Conservation (phyloP, 2,329 filamentous ascomycete genomes). For the Trichoderma hamatum region DNA sequence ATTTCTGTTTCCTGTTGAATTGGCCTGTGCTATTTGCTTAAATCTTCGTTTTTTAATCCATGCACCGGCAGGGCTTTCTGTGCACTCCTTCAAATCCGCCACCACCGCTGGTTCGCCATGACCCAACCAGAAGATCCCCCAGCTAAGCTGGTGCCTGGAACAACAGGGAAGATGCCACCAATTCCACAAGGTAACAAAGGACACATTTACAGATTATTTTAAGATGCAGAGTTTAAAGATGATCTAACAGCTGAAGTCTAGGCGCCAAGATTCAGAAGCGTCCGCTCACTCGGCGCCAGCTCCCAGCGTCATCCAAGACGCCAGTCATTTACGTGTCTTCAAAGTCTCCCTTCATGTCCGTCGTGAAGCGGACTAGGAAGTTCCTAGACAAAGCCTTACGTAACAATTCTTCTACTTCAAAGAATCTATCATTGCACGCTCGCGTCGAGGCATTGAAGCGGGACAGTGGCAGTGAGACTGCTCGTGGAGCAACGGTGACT, state of each 20-base stretch:
- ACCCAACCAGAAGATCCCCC: slow-evolving; percentile 29
- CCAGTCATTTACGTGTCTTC: slow-evolving; percentile 66
- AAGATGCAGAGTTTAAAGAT: slow-evolving; percentile 15
- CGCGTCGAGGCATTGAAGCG: slow-evolving; percentile 50
- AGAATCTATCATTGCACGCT: slow-evolving; percentile 49
- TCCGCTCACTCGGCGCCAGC: slow-evolving; percentile 47
- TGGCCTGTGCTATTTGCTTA: not conserved
- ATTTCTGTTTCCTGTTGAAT: not conserved
- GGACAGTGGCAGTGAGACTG: slow-evolving; percentile 34
- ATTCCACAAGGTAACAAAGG: slow-evolving; percentile 40
- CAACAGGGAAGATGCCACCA: slow-evolving; percentile 40
- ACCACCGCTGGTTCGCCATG: slow-evolving; percentile 30
- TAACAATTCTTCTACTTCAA: slow-evolving; percentile 50
- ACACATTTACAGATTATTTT: not conserved
- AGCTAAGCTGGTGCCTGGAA: slow-evolving; percentile 31
- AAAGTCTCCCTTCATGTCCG: slow-evolving; percentile 67
- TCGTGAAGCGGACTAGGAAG: slow-evolving; percentile 66
- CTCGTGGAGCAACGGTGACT: slow-evolving; percentile 49
- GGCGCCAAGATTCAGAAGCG: slow-evolving; percentile 55
- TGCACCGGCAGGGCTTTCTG: not conserved
- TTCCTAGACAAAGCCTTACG: slow-evolving; percentile 59
- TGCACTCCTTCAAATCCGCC: not conserved
- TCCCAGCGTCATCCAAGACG: slow-evolving; percentile 48
- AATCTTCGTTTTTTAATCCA: not conserved
- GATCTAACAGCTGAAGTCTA: slow-evolving; percentile 33